Evolutionary conservation across 1,284 basidiomycete species (phyloP), one percentile per base, ranked within the genome.

Genomic region (Calocybe gambosa): DNA sequence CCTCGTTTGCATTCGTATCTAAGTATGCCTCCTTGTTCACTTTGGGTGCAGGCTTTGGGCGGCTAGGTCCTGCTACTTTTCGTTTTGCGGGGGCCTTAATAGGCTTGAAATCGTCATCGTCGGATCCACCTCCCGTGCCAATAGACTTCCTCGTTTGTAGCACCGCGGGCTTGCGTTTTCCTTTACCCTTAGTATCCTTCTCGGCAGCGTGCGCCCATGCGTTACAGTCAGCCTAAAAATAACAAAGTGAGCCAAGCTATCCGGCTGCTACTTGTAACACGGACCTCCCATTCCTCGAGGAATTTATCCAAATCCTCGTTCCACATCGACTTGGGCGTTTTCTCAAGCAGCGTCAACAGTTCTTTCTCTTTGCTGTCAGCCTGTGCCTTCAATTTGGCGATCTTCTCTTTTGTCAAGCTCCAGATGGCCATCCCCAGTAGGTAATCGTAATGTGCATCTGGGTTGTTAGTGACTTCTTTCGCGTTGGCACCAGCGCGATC

Each of bases 331-430:
- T 83, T 82, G 0, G 93, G 90, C 1, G 82, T 81, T 48, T 85
- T 81, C 56, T 85, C 80, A 31, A 98, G 81, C 34, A 99, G 73
- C 6, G 66, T 70, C 28, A 93, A 73, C 34, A 99, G 75, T 63
- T 98, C 93, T 2, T 65, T 61, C 66, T 97, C 92, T 67, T 95
- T 96, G 49, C 80, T 80, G 39, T 79, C 78, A 2, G 87, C 85
- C 73, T 94, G 89, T 55, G 80, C 75, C 25, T 83, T 71, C 5
- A 99, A 78, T 70, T 82, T 93, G 49, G 88, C 87, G 52, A 98
- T 93, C 86, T 93, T 95, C 69, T 99, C 95, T 56, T 79, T 83
- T 1, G 96, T 99, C 69, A 99, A 73, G 67, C 85, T 97, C 74
- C 83, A 94, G 62, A 99, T 94, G 4, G 90, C 72, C 95, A 99